phyloP scores from a whole-genome alignment of 306 rosid genomes.

The Heteromeles arbutifolia region DNA sequence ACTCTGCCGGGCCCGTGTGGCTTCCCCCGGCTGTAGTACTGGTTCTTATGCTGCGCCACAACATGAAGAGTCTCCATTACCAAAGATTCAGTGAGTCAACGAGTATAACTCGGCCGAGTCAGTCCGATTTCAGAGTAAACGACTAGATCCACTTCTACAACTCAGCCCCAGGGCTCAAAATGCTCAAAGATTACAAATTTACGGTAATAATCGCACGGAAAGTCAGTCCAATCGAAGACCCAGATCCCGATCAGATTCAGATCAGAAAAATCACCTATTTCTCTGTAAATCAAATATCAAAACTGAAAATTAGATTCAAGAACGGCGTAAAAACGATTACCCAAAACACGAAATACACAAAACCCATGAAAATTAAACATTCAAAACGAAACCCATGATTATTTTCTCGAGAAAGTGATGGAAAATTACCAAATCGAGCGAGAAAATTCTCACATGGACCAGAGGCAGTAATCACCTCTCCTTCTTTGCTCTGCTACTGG shows the following conservation, averaged over 20 bases:
- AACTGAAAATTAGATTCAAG: background rate
- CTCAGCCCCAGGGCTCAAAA: slow-evolving; percentile 5
- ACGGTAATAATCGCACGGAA: background rate
- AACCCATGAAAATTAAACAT: background rate
- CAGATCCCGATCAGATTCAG: slow-evolving; percentile 23
- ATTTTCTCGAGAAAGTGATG: background rate
- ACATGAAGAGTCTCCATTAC: slow-evolving; percentile 76
- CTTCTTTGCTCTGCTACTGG: background rate
- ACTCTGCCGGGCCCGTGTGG: slow-evolving; percentile 35
- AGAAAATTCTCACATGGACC: background rate
- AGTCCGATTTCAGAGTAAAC: background rate
- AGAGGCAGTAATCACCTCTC: slow-evolving; percentile 2
- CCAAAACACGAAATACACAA: background rate
- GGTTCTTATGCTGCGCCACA: slow-evolving; percentile 66
- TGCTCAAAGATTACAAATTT: slow-evolving; percentile 11
- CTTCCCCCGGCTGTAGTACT: slow-evolving; percentile 39
- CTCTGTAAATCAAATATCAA: background rate
- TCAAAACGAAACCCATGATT: background rate
- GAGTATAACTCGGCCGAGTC: background rate
- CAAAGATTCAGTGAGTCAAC: slow-evolving; percentile 12
- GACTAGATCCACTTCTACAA: slow-evolving; percentile 32
- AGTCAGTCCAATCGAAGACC: slow-evolving; percentile 14
- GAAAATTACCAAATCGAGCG: slow-evolving; percentile 25
- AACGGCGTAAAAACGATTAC: background rate
- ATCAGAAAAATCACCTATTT: background rate